Evolutionary conservation across 1,284 basidiomycete species (phyloP).

Genomic region (Ustilago tritici): DNA sequence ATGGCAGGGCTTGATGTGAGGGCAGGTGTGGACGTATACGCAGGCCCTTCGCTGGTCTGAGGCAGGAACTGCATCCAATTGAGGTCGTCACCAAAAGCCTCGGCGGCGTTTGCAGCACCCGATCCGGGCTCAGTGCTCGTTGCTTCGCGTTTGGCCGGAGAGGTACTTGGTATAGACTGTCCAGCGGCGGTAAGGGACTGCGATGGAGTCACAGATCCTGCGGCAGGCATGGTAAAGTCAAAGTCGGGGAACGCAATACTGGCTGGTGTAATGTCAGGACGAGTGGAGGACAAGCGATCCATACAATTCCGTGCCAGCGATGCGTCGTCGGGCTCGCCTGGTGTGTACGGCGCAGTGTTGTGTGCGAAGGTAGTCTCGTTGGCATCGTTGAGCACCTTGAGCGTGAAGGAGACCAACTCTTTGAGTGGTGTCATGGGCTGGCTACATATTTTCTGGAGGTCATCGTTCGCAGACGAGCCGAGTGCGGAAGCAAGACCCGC

Average conservation of each 20-base stretch:
- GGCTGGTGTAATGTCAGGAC: slow-evolving; percentile 32
- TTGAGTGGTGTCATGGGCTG: slow-evolving; percentile 46
- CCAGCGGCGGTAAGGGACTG: slow-evolving; percentile 11
- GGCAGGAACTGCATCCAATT: slow-evolving; percentile 40
- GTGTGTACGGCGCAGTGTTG: slow-evolving; percentile 22
- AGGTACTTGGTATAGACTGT: slow-evolving; percentile 18
- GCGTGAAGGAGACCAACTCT: slow-evolving; percentile 45
- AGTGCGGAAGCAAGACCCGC: background rate
- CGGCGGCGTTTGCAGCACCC: background rate
- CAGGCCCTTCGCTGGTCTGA: slow-evolving; percentile 12
- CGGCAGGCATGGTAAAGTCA: slow-evolving; percentile 35
- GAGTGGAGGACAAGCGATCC: slow-evolving; percentile 15
- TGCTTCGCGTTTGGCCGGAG: slow-evolving; percentile 26
- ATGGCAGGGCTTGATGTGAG: background rate
- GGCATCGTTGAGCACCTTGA: slow-evolving; percentile 44
- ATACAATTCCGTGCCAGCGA: slow-evolving; percentile 20
- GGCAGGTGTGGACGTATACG: slow-evolving; percentile 10
- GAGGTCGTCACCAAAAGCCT: slow-evolving; percentile 27
- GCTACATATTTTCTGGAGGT: slow-evolving; percentile 23
- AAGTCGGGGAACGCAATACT: slow-evolving; percentile 36
- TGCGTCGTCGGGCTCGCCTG: slow-evolving; percentile 29
- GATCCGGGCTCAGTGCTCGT: slow-evolving; percentile 4
- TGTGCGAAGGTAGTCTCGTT: slow-evolving; percentile 28
- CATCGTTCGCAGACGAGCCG: background rate
- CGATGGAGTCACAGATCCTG: slow-evolving; percentile 22